Evolutionary conservation across 1,284 basidiomycete species (phyloP), one percentile per base, ranked within the genome.

Genomic region (Neolentinus lepideus): DNA sequence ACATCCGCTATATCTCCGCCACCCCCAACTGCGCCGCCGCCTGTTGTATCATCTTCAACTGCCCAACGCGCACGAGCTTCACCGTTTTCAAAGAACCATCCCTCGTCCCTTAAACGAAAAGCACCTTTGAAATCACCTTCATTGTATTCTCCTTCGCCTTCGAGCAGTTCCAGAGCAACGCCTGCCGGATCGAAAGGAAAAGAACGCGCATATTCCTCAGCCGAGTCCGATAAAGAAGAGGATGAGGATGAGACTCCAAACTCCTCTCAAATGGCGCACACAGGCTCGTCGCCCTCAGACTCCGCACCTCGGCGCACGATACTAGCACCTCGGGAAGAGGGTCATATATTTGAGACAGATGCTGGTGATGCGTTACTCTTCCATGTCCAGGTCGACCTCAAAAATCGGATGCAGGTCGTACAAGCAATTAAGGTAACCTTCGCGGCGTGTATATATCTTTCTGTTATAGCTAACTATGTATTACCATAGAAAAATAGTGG

Each of bases 301-400:
- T 29, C 22, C 8, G 14, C 47, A 25, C 47, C 22, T 25, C 47
- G 22, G 22, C 47, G 47, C 12, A 50, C 6, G 27, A 25, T 50
- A 6, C 47, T 50, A 14, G 12, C 27, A 6, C 47, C 12, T n/a
- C 47, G 47, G 22, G 12, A 26, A 29, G 21, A 21, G 52, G 22
- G 14, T n/a, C 56, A 57, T 6, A 26, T 45, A 8, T 59, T 54
- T 19, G 56, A 57, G 21, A 10, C 56, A 16, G 57, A 57, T 31
- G 31, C 58, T 50, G 51, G 51, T 3, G 12, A 31, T 6, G 25
- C 51, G 8, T 19, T 52, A 8, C 33, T 52, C 21, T 52, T 52
- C 29, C 33, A 52, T 29, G 33, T 52, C 9, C 51, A 52, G 51
- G 51, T 52, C 4, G 51, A 52, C 33, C 51, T 52, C 29, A 52